These are phyloP conservation scores for Salix viminalis DNA, from an alignment of 345 rosid species.

Conservation along the genomic window DNA sequence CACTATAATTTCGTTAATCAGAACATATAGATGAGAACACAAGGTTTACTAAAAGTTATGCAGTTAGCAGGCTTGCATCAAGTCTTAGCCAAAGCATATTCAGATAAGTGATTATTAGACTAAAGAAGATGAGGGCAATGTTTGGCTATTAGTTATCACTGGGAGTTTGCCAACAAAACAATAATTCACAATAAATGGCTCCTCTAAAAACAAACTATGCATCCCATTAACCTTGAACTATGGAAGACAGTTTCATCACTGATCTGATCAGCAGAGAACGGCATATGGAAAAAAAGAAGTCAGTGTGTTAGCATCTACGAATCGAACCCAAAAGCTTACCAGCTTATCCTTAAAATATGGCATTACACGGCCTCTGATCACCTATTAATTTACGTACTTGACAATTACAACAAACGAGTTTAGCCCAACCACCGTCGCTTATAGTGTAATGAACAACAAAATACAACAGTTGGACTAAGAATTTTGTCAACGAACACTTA, in stretches of 20 bases:
- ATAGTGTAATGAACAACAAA: neutral
- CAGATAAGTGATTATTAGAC: neutral
- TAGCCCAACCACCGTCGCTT: neutral
- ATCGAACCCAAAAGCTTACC: neutral
- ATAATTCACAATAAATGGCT: neutral
- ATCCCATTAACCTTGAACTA: neutral
- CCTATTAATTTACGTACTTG: neutral
- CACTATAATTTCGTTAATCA: neutral
- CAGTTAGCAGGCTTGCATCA: neutral
- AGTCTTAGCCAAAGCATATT: neutral
- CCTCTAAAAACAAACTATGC: neutral
- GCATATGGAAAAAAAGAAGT: neutral
- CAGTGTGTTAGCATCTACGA: neutral
- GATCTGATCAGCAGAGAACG: neutral
- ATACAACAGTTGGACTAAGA: neutral
- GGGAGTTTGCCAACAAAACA: neutral
- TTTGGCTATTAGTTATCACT: neutral
- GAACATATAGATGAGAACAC: neutral
- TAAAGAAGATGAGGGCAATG: neutral
- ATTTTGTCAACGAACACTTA: neutral
- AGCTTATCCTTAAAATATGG: neutral
- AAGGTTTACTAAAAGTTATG: neutral
- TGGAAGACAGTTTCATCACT: neutral
- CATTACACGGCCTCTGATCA: neutral
- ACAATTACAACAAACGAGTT: neutral